Base-by-base conservation (phyloP, 768 basidiomycete species). In the Trametes coccinea region DNA sequence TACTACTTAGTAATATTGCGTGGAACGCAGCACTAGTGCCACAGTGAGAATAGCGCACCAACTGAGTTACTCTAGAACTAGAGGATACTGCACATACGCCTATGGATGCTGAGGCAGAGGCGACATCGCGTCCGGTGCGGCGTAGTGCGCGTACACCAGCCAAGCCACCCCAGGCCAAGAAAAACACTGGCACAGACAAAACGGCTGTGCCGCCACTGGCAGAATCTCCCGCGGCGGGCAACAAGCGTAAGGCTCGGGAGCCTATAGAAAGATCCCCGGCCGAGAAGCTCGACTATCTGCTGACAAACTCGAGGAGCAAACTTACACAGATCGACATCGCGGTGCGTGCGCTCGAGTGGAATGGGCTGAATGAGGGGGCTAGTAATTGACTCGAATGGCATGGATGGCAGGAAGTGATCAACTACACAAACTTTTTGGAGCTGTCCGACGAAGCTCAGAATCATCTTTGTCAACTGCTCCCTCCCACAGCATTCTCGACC, bases 251-350 rank as follows among this genome's bases (percentile, higher is more conserved):
- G 56, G 17, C 56, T 3, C 60, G 62, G n/a, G 61, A 60, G 27
- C 37, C 51, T 2, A 13, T 40, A 0, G 61, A 60, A 46, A 62
- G 62, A 49, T 74, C 74, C 53, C 73, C 74, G 4, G 73, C 69
- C 17, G 72, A 77, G 41, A 71, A 77, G 50, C 70, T 81, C 29
- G 74, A 75, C 16, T 69, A 63, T 39, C 69, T 85, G 48, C 69
- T 85, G 8, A 74, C 80, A 59, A 79, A 75, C 69, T 70, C 79
- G 1, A 81, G 80, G 69, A 85, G 84, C 70, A 69, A 76, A 16
- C 72, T 85, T 8, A 80, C 80, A 9, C 76, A 71, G 30, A 72
- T 82, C 64, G 78, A 85, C 57, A 78, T 84, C 60, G 75, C 79
- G 65, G 85, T 86, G 30, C 10, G 71, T 50, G 5, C 30, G 22